Evolutionary conservation across 2,329 filamentous ascomycete species (phyloP).

Genomic region (Venturia aucupariae): DNA sequence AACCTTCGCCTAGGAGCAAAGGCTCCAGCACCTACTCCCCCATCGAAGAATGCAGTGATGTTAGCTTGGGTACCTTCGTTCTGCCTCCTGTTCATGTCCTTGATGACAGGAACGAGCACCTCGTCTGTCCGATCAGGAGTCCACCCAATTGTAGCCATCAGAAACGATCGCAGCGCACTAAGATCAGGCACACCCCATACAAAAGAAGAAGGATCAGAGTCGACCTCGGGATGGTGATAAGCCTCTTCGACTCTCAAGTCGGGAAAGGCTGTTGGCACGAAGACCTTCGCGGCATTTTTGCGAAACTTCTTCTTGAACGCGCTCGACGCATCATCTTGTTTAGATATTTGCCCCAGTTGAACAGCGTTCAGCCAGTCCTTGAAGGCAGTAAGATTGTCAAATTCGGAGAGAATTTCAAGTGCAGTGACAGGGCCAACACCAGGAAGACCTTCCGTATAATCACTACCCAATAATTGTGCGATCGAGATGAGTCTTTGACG

Average conservation of each 20-base stretch:
- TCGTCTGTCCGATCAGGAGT: conserved; percentile 86
- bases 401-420: conserved; percentile 88
- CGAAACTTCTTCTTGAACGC: conserved; percentile 80
- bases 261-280: conserved; percentile 73
- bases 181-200: conserved; percentile 95
- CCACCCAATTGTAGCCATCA: conserved; percentile 94
- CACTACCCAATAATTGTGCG: conserved; percentile 82
- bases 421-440: conserved; percentile 92
- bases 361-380: conserved; percentile 79
- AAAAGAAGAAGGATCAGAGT: conserved; percentile 66
- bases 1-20: conserved; percentile 61
- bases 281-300: conserved; percentile 72
- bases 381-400: conserved; percentile 66
- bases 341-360: conserved; percentile 56
- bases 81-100: conserved; percentile 85
- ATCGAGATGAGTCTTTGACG: conserved; percentile 82
- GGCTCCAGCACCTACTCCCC: conserved; percentile 58
- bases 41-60: conserved; percentile 86
- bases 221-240: conserved; percentile 80
- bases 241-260: conserved; percentile 69
- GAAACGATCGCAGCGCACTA: conserved; percentile 69
- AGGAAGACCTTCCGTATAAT: conserved; percentile 88
- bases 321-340: conserved; percentile 44
- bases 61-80: conserved; percentile 90
- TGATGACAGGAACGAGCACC: conserved; percentile 87